Percentiles rank a stretch among this genome's conserved stretches.
Conservation (phyloP, 148 eudicot species). For the Persicaria tinctoria region DNA sequence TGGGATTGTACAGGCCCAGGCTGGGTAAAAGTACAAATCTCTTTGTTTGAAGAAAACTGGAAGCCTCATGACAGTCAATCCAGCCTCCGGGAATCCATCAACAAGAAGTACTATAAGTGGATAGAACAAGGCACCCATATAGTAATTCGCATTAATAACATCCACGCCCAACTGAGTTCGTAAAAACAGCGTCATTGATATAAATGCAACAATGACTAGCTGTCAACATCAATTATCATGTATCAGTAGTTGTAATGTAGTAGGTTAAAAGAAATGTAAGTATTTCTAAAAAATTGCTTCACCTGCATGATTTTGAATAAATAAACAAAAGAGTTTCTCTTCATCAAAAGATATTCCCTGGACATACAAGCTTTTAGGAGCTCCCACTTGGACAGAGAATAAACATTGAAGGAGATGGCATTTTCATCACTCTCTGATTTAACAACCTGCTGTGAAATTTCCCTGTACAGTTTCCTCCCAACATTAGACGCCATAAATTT, state of each 20-base stretch:
- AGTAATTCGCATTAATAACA: constrained; percentile 48
- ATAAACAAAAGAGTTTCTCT: constrained; percentile 63
- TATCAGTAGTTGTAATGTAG: background rate
- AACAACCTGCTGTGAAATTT: constrained; percentile 36
- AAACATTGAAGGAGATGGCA: constrained; percentile 39
- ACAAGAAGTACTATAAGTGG: constrained; percentile 43
- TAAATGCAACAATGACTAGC: constrained; percentile 43
- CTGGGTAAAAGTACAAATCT: constrained; percentile 67
- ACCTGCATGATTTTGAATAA: constrained; percentile 62
- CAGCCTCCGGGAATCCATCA: constrained; percentile 59
- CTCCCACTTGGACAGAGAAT: constrained; percentile 52
- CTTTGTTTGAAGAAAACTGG: constrained; percentile 73
- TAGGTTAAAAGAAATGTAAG: too few relatives aligned
- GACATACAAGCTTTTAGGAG: constrained; percentile 66
- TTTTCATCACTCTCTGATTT: constrained; percentile 37
- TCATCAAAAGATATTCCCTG: constrained; percentile 73
- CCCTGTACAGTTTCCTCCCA: constrained; percentile 38
- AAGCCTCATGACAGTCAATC: constrained; percentile 60
- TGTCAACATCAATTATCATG: constrained; percentile 19
- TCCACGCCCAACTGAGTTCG: constrained; percentile 55
- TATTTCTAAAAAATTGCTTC: background rate
- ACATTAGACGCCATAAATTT: constrained; percentile 42
- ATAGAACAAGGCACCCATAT: constrained; percentile 62
- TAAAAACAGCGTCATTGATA: constrained; percentile 59
- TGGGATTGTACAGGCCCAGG: constrained; percentile 82